Evolutionary conservation across 768 basidiomycete species (phyloP), one percentile per base, ranked within the genome.

Genomic region (Podaxis sp.): DNA sequence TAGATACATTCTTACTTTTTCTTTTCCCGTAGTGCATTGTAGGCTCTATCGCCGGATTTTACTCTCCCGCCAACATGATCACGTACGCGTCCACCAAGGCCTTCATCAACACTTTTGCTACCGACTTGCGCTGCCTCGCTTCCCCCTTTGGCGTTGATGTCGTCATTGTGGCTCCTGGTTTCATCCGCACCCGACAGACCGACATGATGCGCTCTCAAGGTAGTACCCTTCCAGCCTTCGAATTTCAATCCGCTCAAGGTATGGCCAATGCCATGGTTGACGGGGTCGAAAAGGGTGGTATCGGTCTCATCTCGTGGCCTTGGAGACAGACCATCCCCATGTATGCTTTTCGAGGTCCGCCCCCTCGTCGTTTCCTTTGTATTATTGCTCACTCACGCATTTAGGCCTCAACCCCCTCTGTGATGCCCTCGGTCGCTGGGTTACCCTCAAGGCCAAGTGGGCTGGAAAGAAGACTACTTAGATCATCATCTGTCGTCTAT

Each of bases 31-130:
- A 76, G 75, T 74, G 73, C 58, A 68, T 74, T 43, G 70, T 74
- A 6, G 70, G 70, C 11, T 73, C 75, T 4, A 59, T 70, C 25
- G 67, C 70, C 2, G 75, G 71, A 4, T 49, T 70, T 8, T 69
- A 66, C 63, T 65, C 59, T n/a, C 73, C 75, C 2, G 70, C 72
- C 29, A 74, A 74, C 64, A 74, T 73, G 70, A 72, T 76, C 17
- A 65, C 70, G 22, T 72, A 73, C 60, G 68, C 71, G 2, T 70
- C 75, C 17, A 74, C 70, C 36, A 74, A 74, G 36, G 59, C 73
- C 0, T 74, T 74, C 57, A 64, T 76, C 62, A 72, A 73, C 59
- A 74, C 69, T 4, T 74, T 76, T 60, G 58, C 67, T 1, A 65
- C 68, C 3, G 71, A 71, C 9, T 69, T 76, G 22, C 73, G 72